phyloP scores from a whole-genome alignment of 495 filamentous ascomycete species.

The Parathielavia appendiculata region DNA sequence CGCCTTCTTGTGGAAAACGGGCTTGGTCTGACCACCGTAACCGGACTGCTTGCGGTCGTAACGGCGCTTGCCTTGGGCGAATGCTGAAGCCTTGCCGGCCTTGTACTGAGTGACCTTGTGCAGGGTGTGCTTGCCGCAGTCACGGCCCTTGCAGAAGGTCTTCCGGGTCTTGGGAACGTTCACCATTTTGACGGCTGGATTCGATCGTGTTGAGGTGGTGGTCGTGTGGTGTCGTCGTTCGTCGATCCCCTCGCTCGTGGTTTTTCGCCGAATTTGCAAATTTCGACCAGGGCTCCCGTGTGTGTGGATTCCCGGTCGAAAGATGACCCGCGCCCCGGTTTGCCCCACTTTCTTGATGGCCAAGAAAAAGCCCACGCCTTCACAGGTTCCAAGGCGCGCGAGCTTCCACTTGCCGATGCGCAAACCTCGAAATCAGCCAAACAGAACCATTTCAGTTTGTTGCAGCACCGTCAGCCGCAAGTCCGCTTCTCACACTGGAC shows the following conservation, averaged over 20 bases:
- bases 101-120: constrained; percentile 98
- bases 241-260: constrained; percentile 17
- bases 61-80: constrained; percentile 98
- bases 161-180: constrained; percentile 44
- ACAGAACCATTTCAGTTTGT: too few relatives aligned
- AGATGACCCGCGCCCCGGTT: constrained; percentile 24
- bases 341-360: neutral
- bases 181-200: constrained; percentile 39
- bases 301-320: constrained; percentile 29
- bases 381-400: too few relatives aligned
- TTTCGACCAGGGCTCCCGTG: constrained; percentile 30
- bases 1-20: constrained; percentile 99
- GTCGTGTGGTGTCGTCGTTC: constrained; percentile 28
- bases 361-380: neutral
- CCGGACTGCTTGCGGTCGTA: constrained; percentile 99
- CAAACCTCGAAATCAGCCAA: too few relatives aligned
- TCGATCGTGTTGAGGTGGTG: constrained; percentile 27
- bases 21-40: constrained; percentile 99
- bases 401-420: too few relatives aligned
- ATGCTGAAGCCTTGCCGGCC: constrained; percentile 74
- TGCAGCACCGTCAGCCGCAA: too few relatives aligned
- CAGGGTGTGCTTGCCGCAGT: constrained; percentile 89
- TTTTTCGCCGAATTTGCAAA: constrained; percentile 32
- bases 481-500: too few relatives aligned
- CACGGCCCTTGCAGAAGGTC: constrained; percentile 82